Evolutionary conservation across 2,329 filamentous ascomycete species (phyloP), one percentile per base, ranked within the genome.

Genomic region (Fusarium miscanthi): DNA sequence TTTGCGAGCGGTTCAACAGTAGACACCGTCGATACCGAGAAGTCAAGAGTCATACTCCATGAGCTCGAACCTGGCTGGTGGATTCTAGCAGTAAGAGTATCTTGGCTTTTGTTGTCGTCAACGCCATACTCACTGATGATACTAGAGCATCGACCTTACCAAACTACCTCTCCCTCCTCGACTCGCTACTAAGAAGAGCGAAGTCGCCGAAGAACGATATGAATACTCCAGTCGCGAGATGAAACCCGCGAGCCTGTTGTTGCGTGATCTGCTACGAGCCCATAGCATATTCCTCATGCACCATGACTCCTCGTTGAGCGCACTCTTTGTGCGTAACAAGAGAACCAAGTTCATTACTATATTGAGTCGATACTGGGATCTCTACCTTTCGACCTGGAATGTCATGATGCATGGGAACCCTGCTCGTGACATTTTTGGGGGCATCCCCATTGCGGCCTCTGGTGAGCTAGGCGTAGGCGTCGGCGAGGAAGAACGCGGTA

Each of bases 21-120:
- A 42, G 94, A 97, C 77, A 90, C 91, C 14, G 91, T 99, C 66
- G 96, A 99, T 79, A 98, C 96, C 2, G 93, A 97, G 77, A 96
- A 93, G 84, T 91, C 92, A 54, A 89, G 95, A 37, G 91, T 98
- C 38, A 87, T 98, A 38, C 84, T 98, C 48, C 90, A 94, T 77
- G 94, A 99, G 84, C 83, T 99, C 72, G 95, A 99, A 81, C 85
- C 89, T 21, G 93, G 93, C 35, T 99, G 96, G 96, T 99, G 97
- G 97, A 91, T 98, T 70, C 85, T 98, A 67, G 95, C 94, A 69
- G 94, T 97, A 85, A 79, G 93, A 33, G n/a, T 31, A 57, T 35
- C 41, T 25, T 51, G 12, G 4, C 17, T 48, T 23, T 23, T 19
- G 19, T 31, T 30, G 12, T 27, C 21, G n/a, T 11, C 6, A 19